These are phyloP conservation scores for Croton laevigatus DNA, from an alignment of 441 rosid species.

Conservation along the genomic window DNA sequence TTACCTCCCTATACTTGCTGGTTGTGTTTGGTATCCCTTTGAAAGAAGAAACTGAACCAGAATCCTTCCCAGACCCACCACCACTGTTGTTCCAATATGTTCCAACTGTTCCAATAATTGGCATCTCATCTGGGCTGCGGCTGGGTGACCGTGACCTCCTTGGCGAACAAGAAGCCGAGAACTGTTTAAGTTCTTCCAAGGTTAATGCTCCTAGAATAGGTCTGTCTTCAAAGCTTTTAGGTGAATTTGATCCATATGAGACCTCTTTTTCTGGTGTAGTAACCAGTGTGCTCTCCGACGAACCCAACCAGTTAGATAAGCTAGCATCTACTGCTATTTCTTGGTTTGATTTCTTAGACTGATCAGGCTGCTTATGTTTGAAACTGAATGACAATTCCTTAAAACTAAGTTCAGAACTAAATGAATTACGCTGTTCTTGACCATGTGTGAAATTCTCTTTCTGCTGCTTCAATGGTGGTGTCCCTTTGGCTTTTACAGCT, in stretches of 20 bases:
- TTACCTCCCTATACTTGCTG: slow-evolving; percentile 73
- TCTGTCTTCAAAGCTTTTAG: slow-evolving; percentile 50
- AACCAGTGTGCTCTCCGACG: slow-evolving; percentile 45
- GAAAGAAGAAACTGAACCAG: slow-evolving; percentile 47
- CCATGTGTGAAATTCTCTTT: slow-evolving; percentile 47
- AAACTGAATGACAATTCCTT: slow-evolving; percentile 31
- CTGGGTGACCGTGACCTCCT: slow-evolving; percentile 64
- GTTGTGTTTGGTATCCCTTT: slow-evolving; percentile 71
- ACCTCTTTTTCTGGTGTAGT: slow-evolving; percentile 35
- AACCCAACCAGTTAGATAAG: slow-evolving; percentile 88
- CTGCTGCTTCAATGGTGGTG: slow-evolving; percentile 33
- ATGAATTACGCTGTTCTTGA: slow-evolving; percentile 35
- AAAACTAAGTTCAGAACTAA: slow-evolving; percentile 33
- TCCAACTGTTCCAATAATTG: slow-evolving; percentile 73
- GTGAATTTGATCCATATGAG: slow-evolving; percentile 36
- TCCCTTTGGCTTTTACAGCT: slow-evolving; percentile 60
- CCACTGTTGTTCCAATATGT: slow-evolving; percentile 50
- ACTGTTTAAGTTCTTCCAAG: slow-evolving; percentile 61
- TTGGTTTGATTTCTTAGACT: slow-evolving; percentile 29
- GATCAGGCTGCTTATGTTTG: slow-evolving; percentile 27
- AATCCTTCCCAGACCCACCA: slow-evolving; percentile 28
- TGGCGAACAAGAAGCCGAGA: slow-evolving; percentile 53
- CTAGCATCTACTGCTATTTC: slow-evolving; percentile 71
- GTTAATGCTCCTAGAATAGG: slow-evolving; percentile 61
- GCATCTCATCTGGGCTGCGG: slow-evolving; percentile 67